Conservation (phyloP, 192 early-diverging fungal species). For the Entrophospora sp. region DNA sequence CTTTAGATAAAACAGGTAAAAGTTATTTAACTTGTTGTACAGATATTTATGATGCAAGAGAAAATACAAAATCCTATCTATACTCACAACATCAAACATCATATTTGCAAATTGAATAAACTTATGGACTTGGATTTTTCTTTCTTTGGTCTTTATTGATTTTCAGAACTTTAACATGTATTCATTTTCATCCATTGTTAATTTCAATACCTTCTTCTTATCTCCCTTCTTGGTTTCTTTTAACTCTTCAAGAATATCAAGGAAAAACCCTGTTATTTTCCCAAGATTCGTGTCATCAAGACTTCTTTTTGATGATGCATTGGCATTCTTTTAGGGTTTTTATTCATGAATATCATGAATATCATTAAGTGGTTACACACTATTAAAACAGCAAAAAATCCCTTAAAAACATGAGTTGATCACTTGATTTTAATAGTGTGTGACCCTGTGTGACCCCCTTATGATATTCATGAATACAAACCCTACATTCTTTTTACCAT, state of each 20-base stretch:
- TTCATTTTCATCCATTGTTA: neutral
- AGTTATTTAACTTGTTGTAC: neutral
- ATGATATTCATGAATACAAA: too few species aligned
- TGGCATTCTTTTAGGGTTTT: neutral
- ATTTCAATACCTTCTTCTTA: neutral
- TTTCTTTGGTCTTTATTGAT: neutral
- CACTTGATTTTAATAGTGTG: too few species aligned
- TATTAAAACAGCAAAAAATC: too few species aligned
- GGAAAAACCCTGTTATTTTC: neutral
- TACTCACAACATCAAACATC: conserved; percentile 4
- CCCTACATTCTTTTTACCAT: neutral
- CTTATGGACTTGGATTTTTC: neutral
- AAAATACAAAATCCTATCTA: neutral
- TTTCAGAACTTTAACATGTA: neutral
- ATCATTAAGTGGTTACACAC: too few species aligned
- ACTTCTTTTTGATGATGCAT: neutral
- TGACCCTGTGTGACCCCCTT: too few species aligned
- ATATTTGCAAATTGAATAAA: conserved; percentile 8
- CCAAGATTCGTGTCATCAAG: neutral
- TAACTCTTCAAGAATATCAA: neutral
- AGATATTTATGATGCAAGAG: neutral
- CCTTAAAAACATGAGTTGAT: too few species aligned
- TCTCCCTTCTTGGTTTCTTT: conserved; percentile 1
- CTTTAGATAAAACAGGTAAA: neutral
- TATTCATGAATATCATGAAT: too few species aligned